phyloP scores from a whole-genome alignment of 192 early-diverging fungal species.

The Geranomyces michiganensis region DNA sequence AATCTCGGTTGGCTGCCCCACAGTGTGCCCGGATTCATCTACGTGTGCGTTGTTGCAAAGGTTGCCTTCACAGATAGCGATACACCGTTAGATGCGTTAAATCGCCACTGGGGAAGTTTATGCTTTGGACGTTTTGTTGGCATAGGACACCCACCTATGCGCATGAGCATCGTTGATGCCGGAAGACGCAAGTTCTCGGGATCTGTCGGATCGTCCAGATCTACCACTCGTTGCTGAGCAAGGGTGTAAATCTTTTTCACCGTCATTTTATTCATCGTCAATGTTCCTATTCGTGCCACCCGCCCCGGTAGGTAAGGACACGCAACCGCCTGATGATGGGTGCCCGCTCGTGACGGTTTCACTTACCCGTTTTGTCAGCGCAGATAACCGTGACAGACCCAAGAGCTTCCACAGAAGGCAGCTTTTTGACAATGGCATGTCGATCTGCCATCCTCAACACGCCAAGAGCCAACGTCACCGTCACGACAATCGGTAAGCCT shows the following conservation, averaged over 20 bases:
- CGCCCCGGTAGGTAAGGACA: background rate
- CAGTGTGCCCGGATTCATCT: constrained; percentile 72
- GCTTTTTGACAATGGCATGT: constrained; percentile 91
- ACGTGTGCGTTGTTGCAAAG: constrained; percentile 88
- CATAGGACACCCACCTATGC: constrained; percentile 11
- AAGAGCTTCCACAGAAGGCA: constrained; percentile 92
- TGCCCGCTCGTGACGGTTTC: no score
- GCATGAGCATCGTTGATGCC: constrained; percentile 54
- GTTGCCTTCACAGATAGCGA: constrained; percentile 58
- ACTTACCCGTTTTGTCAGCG: constrained; percentile 92
- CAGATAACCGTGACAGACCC: constrained; percentile 95
- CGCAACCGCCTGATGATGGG: background rate
- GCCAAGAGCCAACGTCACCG: constrained; percentile 91
- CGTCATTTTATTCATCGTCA: constrained; percentile 96
- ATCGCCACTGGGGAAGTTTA: no score
- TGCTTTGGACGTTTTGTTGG: no score
- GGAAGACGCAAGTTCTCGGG: constrained; percentile 50
- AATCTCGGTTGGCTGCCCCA: constrained; percentile 94
- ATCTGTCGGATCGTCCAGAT: constrained; percentile 46
- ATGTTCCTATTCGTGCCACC: no score
- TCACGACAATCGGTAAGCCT: constrained; percentile 95
- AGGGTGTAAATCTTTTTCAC: constrained; percentile 79
- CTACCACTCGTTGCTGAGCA: constrained; percentile 43
- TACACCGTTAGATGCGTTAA: background rate
- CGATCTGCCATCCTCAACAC: constrained; percentile 91